Evolutionary conservation across 495 filamentous ascomycete genomes (phyloP), one percentile per base, ranked within the genome.

Genomic region (Penicillium macrosclerotiorum): DNA sequence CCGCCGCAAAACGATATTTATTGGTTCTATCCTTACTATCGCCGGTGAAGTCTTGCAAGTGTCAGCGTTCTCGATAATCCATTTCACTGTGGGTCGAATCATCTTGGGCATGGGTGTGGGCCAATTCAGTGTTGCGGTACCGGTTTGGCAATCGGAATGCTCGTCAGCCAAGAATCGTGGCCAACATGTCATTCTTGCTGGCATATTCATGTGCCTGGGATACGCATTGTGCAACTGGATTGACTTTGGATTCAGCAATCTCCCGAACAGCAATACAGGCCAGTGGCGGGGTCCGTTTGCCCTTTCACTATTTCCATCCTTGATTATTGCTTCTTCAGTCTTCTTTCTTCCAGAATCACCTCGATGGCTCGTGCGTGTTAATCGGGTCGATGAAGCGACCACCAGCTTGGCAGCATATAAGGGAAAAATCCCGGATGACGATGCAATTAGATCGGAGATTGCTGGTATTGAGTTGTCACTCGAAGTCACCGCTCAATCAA

Each of bases 191-290:
- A 59, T 78, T 17, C 54, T 72, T 2, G 69, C 73, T 22, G 71
- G 74, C 14, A 62, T 75, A 7, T 76, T 64, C 53, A 78, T 76
- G 54, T 82, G 79, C 47, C 72, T 81, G 35, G 82, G 79, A 35
- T 79, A 83, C 27, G 73, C 78, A 0, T 72, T 84, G n/a, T 80
- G 78, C 12, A 83, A 83, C 49, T 86, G 81, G 82, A 72, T 86
- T 17, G 78, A 80, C 51, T 85, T 78, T 41, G 75, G 69, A 19
- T 42, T 72, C 16, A 73, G 54, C 52, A 72, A 68, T 36, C 51
- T 68, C 18, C 32, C 32, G 3, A 5, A 36, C n/a, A 9, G n/a
- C 4, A 37, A 34, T 4, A 4, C 26, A 23, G 36, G 46, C 26
- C 61, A 66, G 14, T 81, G 78, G 78, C 62, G 78, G 16, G 54